Conservation (phyloP, 345 rosid genomes). For the Garcia nutans region DNA sequence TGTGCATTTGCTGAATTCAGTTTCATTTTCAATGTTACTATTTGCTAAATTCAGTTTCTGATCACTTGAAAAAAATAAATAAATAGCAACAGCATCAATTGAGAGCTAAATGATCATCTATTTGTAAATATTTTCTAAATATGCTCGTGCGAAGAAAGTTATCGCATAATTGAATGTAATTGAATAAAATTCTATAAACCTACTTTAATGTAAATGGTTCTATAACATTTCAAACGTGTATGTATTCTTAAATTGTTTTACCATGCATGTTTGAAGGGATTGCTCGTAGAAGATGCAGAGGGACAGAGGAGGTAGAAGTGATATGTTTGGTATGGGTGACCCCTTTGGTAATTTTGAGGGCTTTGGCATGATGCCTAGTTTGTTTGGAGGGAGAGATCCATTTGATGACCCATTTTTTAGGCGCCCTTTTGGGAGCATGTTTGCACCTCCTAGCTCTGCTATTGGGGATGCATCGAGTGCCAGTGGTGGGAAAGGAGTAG, state of each 20-base stretch:
- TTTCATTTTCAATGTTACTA: too few relatives aligned
- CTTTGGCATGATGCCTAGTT: constrained; percentile 41
- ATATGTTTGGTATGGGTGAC: constrained; percentile 37
- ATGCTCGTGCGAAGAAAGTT: too few relatives aligned
- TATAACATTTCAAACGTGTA: too few relatives aligned
- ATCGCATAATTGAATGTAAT: too few relatives aligned
- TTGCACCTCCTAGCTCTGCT: constrained; percentile 26
- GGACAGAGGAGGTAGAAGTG: constrained; percentile 35
- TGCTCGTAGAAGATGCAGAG: constrained; percentile 42
- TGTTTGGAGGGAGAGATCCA: constrained; percentile 68
- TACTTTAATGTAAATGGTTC: too few relatives aligned
- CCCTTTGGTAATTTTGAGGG: constrained; percentile 39
- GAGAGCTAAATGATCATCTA: too few relatives aligned
- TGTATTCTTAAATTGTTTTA: too few relatives aligned
- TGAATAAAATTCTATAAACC: too few relatives aligned
- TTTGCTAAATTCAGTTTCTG: too few relatives aligned
- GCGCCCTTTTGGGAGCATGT: constrained; percentile 48
- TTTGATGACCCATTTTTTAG: constrained; percentile 75
- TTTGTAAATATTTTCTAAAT: neutral
- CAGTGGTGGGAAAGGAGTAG: constrained; percentile 36
- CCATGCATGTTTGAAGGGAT: neutral
- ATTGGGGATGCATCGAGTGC: constrained; percentile 19
- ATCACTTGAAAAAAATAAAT: too few relatives aligned
- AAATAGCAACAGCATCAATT: too few relatives aligned
- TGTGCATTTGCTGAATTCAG: too few relatives aligned